Evolutionary conservation across 2,329 filamentous ascomycete genomes (phyloP).

Genomic region (Calonectria henricotiae): DNA sequence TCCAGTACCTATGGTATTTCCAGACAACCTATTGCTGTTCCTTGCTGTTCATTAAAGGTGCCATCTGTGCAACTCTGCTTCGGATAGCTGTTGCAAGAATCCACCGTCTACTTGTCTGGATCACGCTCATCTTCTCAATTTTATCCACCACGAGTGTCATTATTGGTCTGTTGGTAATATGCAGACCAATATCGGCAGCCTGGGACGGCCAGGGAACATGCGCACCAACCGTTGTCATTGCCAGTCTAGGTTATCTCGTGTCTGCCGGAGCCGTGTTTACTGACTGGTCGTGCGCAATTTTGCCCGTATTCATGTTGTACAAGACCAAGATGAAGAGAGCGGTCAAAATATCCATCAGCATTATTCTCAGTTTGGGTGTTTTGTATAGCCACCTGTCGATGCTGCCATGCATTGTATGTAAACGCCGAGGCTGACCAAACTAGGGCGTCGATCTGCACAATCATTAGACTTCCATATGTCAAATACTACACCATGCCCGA

Average conservation of each 20-base stretch:
- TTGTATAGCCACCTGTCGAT: slow-evolving; percentile 27
- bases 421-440: neutral
- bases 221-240: slow-evolving; percentile 16
- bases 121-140: slow-evolving; percentile 21
- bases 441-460: slow-evolving; percentile 41
- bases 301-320: slow-evolving; percentile 42
- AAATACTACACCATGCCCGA: slow-evolving; percentile 1
- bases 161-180: slow-evolving; percentile 32
- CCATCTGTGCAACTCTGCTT: slow-evolving; percentile 41
- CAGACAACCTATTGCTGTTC: slow-evolving; percentile 35
- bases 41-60: slow-evolving; percentile 38
- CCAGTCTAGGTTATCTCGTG: slow-evolving; percentile 32
- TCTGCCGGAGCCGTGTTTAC: slow-evolving; percentile 28
- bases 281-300: slow-evolving; percentile 40
- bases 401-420: neutral
- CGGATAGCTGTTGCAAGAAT: slow-evolving; percentile 39
- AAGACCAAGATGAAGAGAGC: slow-evolving; percentile 40
- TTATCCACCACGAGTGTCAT: slow-evolving; percentile 30
- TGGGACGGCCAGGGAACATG: slow-evolving; percentile 33
- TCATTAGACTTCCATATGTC: slow-evolving; percentile 41
- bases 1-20: slow-evolving; percentile 38
- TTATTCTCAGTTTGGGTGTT: slow-evolving; percentile 40
- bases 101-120: slow-evolving; percentile 41
- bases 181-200: slow-evolving; percentile 26
- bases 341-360: slow-evolving; percentile 39